Conservation (phyloP, 129 eudicot genomes). For the Apium graveolens region DNA sequence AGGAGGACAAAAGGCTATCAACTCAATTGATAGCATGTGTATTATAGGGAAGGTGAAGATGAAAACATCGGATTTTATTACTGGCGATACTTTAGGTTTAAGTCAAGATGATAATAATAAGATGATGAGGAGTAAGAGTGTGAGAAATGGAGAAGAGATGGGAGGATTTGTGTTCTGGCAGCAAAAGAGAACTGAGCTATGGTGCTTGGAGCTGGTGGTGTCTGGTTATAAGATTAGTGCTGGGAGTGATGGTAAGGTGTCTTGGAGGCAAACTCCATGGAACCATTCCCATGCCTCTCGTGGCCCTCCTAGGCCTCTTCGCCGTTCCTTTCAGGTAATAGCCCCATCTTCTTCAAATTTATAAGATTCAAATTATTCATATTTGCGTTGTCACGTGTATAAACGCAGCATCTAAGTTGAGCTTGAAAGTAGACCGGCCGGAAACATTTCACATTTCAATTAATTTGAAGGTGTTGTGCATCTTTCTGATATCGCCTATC, state of each 20-base stretch:
- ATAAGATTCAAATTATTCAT: not conserved
- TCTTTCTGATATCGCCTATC: no score
- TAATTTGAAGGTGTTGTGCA: no score
- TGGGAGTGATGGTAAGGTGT: conserved; percentile 92
- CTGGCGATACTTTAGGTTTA: conserved; percentile 42
- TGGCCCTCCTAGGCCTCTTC: conserved; percentile 92
- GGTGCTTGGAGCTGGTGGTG: conserved; percentile 87
- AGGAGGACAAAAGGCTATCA: conserved; percentile 73
- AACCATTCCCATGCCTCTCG: conserved; percentile 88
- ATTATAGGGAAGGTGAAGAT: conserved; percentile 89
- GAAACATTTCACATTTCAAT: no score
- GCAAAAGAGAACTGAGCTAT: conserved; percentile 83
- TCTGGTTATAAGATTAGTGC: conserved; percentile 81
- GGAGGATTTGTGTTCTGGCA: conserved; percentile 98
- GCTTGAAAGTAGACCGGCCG: not conserved
- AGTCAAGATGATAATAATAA: conserved; percentile 20
- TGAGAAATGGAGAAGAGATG: conserved; percentile 52
- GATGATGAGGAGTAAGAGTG: conserved; percentile 35
- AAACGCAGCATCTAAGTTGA: no score
- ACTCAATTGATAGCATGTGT: conserved; percentile 60
- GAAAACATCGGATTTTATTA: conserved; percentile 64
- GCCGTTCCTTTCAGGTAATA: conserved; percentile 85
- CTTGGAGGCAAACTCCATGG: conserved; percentile 99
- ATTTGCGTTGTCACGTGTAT: no score
- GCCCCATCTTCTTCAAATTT: not conserved